Evolutionary conservation across 1,284 basidiomycete genomes (phyloP).

Genomic region (Ceratobasidium papillatum): DNA sequence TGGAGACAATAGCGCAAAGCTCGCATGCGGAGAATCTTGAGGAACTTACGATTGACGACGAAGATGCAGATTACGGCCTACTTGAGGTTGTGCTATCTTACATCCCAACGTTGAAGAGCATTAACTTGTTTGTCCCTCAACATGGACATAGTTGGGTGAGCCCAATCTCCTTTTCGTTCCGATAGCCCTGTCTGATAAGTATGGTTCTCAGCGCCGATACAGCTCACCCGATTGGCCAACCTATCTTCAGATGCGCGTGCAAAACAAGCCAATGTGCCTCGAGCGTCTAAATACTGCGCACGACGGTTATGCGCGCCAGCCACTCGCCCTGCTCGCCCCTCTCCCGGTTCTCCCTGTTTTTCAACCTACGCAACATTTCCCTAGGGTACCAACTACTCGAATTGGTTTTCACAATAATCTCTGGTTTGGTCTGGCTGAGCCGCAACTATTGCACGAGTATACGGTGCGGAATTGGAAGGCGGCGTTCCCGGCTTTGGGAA

Average conservation of each 20-base stretch:
- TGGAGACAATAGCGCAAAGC: slow-evolving; percentile 21
- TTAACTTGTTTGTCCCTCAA: slow-evolving; percentile 15
- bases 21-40: neutral
- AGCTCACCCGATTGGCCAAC: slow-evolving; percentile 17
- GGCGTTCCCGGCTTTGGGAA: slow-evolving; percentile 4
- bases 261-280: neutral
- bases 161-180: no score
- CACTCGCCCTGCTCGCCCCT: neutral
- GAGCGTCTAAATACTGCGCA: slow-evolving; percentile 27
- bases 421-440: neutral
- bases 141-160: slow-evolving; percentile 36
- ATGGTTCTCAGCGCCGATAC: slow-evolving; percentile 20
- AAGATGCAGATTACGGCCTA: slow-evolving; percentile 30
- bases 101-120: slow-evolving; percentile 9
- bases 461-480: neutral
- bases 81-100: slow-evolving; percentile 16
- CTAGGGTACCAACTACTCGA: neutral
- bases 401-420: neutral
- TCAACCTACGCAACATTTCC: neutral
- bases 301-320: neutral
- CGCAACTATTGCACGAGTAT: neutral
- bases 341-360: neutral
- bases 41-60: slow-evolving; percentile 29
- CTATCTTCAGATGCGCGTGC: neutral
- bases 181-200: neutral